phyloP scores from a whole-genome alignment of 73 alveolate species.

The Strombidium stylifer region DNA sequence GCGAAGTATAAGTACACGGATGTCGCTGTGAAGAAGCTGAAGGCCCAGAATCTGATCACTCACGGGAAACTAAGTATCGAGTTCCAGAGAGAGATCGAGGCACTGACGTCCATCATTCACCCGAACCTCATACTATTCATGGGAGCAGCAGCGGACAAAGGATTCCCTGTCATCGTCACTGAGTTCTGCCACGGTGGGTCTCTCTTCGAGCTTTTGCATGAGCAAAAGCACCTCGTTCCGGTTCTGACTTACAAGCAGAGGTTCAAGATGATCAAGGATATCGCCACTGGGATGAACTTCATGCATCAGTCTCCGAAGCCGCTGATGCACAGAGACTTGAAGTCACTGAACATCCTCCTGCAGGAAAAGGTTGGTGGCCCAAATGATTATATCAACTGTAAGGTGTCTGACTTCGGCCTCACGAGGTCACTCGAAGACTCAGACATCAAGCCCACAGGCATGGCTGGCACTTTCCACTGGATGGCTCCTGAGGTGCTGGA shows the following conservation, averaged over 20 bases:
- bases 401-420: constrained; percentile 95
- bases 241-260: constrained; percentile 85
- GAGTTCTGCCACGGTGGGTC: constrained; percentile 97
- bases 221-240: constrained; percentile 57
- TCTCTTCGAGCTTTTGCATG: constrained; percentile 88
- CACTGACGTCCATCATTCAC: constrained; percentile 77
- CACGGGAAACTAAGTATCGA: constrained; percentile 73
- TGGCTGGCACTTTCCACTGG: constrained; percentile 91
- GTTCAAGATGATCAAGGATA: constrained; percentile 79
- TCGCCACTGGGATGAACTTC: constrained; percentile 95
- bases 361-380: constrained; percentile 61
- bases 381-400: constrained; percentile 71
- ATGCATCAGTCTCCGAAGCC: constrained; percentile 89
- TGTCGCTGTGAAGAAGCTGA: constrained; percentile 92
- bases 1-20: constrained; percentile 91
- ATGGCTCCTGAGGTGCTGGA: constrained; percentile 98
- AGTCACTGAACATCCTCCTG: constrained; percentile 86
- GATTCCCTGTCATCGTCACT: constrained; percentile 81
- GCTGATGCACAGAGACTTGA: constrained; percentile 94
- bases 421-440: constrained; percentile 70
- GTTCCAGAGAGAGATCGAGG: constrained; percentile 88
- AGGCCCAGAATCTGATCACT: constrained; percentile 44
- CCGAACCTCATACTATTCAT: constrained; percentile 85
- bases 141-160: constrained; percentile 85
- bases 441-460: constrained; percentile 70